phyloP scores from a whole-genome alignment of 192 early-diverging fungal genomes.

The Backusella macrospora region DNA sequence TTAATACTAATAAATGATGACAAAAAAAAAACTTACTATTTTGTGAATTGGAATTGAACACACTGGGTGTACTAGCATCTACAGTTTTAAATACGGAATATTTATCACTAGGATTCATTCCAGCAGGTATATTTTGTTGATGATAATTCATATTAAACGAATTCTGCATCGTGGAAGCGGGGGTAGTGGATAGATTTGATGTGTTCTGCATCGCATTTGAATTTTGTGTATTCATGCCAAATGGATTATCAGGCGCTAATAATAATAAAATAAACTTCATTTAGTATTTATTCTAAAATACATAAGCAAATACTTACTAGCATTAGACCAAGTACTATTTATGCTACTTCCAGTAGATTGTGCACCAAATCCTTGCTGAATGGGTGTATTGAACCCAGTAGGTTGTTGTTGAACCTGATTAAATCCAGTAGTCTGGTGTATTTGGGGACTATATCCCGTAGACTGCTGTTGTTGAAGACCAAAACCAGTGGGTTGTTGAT shows the following conservation, averaged over 20 bases:
- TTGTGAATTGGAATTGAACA: constrained; percentile 25
- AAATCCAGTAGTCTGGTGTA: background rate
- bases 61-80: constrained; percentile 28
- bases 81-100: constrained; percentile 39
- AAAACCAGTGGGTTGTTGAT: background rate
- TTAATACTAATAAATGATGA: background rate
- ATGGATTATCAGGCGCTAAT: constrained; percentile 41
- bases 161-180: background rate
- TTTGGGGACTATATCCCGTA: background rate
- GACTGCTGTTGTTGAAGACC: constrained; percentile 4
- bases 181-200: constrained; percentile 2
- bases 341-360: constrained; percentile 1
- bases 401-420: background rate
- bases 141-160: background rate
- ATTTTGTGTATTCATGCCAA: constrained; percentile 23
- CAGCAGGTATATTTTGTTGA: constrained; percentile 7
- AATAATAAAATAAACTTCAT: background rate
- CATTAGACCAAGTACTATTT: constrained; percentile 30
- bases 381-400: background rate
- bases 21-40: background rate
- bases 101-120: constrained; percentile 27
- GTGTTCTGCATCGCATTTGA: background rate
- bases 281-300: background rate
- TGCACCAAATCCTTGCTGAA: background rate
- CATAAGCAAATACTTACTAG: constrained; percentile 24